Evolutionary conservation across 2,329 filamentous ascomycete genomes (phyloP), one percentile per base, ranked within the genome.

Genomic region (Macrophomina tecta): DNA sequence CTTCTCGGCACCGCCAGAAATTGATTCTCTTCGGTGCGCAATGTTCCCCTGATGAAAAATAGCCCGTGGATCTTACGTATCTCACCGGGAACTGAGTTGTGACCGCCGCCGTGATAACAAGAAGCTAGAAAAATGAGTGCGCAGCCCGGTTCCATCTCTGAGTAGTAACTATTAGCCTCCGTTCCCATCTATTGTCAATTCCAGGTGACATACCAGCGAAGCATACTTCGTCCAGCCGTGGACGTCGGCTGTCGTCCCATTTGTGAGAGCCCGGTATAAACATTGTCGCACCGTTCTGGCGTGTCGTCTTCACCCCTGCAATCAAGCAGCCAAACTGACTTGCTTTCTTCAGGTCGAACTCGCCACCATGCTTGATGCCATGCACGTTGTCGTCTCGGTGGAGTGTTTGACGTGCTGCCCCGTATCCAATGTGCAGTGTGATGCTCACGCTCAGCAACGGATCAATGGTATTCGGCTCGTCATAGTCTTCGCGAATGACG

Each of bases 101-200:
- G 73, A 1, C 73, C 76, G 16, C 73, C 77, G 4, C 76, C 77
- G 51, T 79, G 77, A 32, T 73, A 78, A 18, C 69, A 71, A 4
- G 74, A 71, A 2, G 72, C 75, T 1, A 78, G 73, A 65, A 79
- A 78, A 23, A 79, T 73, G n/a, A 79, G 67, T 2, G 77, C 77
- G 1, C 74, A 75, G 2, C 77, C 77, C 9, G 75, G 71, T 18
- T 73, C 68, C 76, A 79, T 79, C 66, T 79, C 77, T 78, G 64
- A 6, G 8, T 55, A 2, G 5, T 11, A 8, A 9, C n/a, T 1
- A 2, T 55, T 18, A 61, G 52, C 60, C 18, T 9, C 8, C 16
- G 7, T 36, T 8, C 62, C 18, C 32, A 16, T 23, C 30, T 36
- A 12, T 40, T 11, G n/a, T 18, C 3, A 5, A n/a, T 45, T 23